Evolutionary conservation across 2,329 filamentous ascomycete species (phyloP).

Genomic region (Stagonosporopsis chrysanthemi): DNA sequence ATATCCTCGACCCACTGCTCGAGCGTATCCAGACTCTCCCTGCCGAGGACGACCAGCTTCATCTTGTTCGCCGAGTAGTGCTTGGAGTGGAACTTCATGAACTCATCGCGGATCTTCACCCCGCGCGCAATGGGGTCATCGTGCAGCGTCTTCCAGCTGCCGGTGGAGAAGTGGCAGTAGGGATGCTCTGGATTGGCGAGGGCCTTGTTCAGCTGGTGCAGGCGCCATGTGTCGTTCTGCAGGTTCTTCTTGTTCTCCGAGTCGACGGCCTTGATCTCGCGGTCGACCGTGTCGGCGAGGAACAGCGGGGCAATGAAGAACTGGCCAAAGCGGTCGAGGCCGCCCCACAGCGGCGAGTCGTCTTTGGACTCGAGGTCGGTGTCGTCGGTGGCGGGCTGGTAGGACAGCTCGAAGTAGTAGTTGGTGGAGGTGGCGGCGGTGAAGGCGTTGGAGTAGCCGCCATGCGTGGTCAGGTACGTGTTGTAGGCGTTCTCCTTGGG

Average conservation of each 20-base stretch:
- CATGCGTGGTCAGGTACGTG: conserved; percentile 88
- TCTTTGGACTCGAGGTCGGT: conserved; percentile 47
- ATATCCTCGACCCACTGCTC: conserved; percentile 85
- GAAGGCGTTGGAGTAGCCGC: conserved; percentile 93
- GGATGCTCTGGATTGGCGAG: conserved; percentile 88
- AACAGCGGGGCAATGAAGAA: conserved; percentile 93
- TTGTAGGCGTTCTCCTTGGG: conserved; percentile 82
- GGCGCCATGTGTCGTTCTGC: conserved; percentile 86
- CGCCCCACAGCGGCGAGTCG: conserved; percentile 75
- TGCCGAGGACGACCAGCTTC: conserved; percentile 87
- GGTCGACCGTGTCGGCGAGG: conserved; percentile 81
- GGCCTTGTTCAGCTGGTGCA: conserved; percentile 87
- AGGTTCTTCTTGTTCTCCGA: conserved; percentile 98
- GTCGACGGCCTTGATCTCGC: conserved; percentile 87
- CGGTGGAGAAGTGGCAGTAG: conserved; percentile 90
- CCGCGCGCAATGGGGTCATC: conserved; percentile 79
- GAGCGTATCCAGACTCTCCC: conserved; percentile 80
- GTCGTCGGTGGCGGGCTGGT: conserved; percentile 60
- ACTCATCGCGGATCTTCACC: conserved; percentile 86
- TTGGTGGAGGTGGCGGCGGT: conserved; percentile 94
- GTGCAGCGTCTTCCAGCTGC: conserved; percentile 85
- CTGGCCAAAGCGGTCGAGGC: conserved; percentile 88
- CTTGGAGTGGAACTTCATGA: conserved; percentile 88
- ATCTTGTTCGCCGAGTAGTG: conserved; percentile 94
- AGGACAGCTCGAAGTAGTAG: conserved; percentile 95